A percentile compares a stretch with the other conserved stretches of the same genome.
Evolutionary conservation across 2,329 filamentous ascomycete species (phyloP).

Genomic region (Calonectria leucothoes): DNA sequence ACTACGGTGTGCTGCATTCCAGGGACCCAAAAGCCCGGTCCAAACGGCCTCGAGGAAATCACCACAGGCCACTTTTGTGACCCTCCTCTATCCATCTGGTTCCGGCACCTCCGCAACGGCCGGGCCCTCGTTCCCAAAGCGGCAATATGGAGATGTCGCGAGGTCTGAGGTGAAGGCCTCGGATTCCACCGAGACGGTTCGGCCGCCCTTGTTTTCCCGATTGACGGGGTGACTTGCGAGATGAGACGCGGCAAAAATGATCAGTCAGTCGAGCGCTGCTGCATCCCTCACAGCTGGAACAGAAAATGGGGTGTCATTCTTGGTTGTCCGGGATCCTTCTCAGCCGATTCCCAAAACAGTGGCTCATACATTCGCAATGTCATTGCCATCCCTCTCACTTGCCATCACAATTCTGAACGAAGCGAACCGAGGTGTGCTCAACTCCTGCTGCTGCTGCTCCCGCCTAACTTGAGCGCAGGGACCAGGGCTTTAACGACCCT

Average conservation of each 20-base stretch:
- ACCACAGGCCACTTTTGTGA: slow-evolving; percentile 11
- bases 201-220: neutral
- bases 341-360: slow-evolving; percentile 2
- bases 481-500: slow-evolving; percentile 11
- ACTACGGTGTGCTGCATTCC: slow-evolving; percentile 12
- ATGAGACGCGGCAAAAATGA: neutral
- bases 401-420: neutral
- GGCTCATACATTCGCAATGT: neutral
- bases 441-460: neutral
- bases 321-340: neutral
- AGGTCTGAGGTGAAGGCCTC: neutral
- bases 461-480: neutral
- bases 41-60: slow-evolving; percentile 9
- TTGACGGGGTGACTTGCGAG: slow-evolving; percentile 4
- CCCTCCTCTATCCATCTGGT: neutral
- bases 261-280: neutral
- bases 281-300: neutral
- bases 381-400: neutral
- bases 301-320: neutral
- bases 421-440: neutral
- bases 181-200: slow-evolving; percentile 9
- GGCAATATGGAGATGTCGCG: neutral
- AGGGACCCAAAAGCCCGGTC: slow-evolving; percentile 6
- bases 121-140: slow-evolving; percentile 8
- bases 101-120: slow-evolving; percentile 23